Base-by-base conservation (phyloP, 2,329 filamentous ascomycete species). In the Colletotrichum karsti region DNA sequence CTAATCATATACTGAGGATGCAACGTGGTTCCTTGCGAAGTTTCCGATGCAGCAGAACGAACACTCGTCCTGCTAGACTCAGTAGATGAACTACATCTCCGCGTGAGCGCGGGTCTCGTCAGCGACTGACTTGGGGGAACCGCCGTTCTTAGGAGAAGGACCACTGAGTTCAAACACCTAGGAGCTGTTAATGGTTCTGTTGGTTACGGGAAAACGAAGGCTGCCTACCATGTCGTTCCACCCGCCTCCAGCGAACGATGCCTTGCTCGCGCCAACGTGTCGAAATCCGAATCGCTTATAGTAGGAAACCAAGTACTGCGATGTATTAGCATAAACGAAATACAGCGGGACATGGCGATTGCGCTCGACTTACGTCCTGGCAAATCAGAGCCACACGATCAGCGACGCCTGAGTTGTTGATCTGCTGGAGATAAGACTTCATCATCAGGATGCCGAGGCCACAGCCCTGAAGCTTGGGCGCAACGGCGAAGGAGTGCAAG, bases 401-500 rank as follows among this genome's bases (percentile, higher is more conserved):
- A 3, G 90, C 92, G 53, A 93, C 85, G 2, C 86, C 90, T 2
- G 91, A 88, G 68, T 89, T 87, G 74, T 89, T 90, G 80, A 96
- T 91, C 59, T 93, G 88, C 76, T 95, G 91, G 62, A 95, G 85
- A 75, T 94, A 97, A 4, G 91, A 87, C 78, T 89, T 91, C 82
- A 97, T 84, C 67, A 97, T 81, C 20, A 91, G 89, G 70, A 87
- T 90, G 15, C 93, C 95, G 3, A 97, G 83, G 1, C 93, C 92
- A 64, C 90, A 89, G 35, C 88, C 85, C 71, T 96, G 93, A 63
- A 94, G 89, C 67, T 90, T 88, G 1, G 93, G 93, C 61, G 92
- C 84, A 6, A 97, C 91, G 18, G 92, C 93, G 5, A 98, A 85
- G 0, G 93, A 95, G 79, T 98, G 95, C 55, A 97, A 81, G 62